phyloP scores from a whole-genome alignment of 139 green algal species.

The Haematococcus lacustris region DNA sequence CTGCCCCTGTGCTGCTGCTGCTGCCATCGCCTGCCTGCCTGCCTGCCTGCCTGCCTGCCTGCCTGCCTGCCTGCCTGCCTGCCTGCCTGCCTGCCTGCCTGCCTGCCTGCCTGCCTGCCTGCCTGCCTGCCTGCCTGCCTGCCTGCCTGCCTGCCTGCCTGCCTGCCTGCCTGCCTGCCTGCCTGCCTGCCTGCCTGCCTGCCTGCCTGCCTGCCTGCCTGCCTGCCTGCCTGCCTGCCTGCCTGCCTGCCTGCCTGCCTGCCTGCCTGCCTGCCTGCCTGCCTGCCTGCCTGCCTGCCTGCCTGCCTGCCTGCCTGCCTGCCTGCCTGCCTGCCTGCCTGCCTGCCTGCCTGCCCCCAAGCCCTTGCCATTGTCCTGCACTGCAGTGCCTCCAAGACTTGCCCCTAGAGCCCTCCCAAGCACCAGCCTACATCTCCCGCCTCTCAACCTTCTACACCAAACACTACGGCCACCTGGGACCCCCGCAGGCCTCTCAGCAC shows the following conservation, averaged over 20 bases:
- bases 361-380: background rate
- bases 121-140: background rate
- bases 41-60: too few species aligned
- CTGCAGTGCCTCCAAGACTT: constrained; percentile 18
- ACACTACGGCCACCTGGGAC: constrained; percentile 34
- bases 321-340: background rate
- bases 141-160: background rate
- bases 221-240: background rate
- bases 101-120: too few species aligned
- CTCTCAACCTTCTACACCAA: constrained; percentile 51
- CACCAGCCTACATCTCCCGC: constrained; percentile 32
- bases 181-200: background rate
- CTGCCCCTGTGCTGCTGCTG: background rate
- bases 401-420: constrained; percentile 24
- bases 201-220: background rate
- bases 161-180: background rate
- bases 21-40: background rate
- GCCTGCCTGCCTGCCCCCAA: background rate
- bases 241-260: background rate
- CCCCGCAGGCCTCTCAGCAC: background rate
- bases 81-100: background rate
- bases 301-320: background rate
- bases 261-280: background rate
- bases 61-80: too few species aligned
- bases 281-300: background rate